Conservation (phyloP, 1,284 basidiomycete species). For the Ceraceosorus bombacis region DNA sequence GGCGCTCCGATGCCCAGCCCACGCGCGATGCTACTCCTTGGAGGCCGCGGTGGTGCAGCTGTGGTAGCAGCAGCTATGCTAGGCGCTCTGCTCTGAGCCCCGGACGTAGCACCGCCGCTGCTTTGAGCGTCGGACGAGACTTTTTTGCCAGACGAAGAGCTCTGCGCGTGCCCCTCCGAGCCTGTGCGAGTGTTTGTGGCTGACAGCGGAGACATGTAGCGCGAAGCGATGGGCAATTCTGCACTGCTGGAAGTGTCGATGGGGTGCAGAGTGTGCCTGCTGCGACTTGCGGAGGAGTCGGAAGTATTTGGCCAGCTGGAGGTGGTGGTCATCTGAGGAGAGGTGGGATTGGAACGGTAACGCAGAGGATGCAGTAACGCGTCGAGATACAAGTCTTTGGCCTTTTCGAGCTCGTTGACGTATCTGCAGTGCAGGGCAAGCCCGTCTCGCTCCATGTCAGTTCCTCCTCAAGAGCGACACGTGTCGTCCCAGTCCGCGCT, state of each 20-base stretch:
- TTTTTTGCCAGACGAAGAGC: no score
- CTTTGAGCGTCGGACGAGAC: neutral
- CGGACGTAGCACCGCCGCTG: neutral
- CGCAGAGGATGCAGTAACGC: constrained; percentile 74
- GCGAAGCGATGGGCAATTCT: constrained; percentile 34
- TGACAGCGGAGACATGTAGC: constrained; percentile 22
- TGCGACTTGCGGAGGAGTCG: neutral
- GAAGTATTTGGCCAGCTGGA: neutral
- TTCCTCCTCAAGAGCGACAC: no score
- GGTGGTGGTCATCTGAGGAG: neutral
- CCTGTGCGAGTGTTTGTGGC: neutral
- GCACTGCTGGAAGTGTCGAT: constrained; percentile 4
- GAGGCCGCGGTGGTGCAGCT: no score
- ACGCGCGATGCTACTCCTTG: constrained; percentile 9
- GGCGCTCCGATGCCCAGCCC: constrained; percentile 23
- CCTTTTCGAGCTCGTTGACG: constrained; percentile 75
- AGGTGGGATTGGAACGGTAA: constrained; percentile 23
- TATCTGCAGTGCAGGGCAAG: constrained; percentile 58
- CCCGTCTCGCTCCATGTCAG: neutral
- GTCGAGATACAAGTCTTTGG: constrained; percentile 87
- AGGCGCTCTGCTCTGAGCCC: neutral
- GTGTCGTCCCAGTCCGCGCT: neutral
- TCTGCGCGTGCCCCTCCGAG: neutral
- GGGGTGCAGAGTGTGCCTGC: no score
- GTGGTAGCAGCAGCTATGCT: neutral